Percentiles rank a stretch among this genome's conserved stretches.
Conservation (phyloP, 371 early-diverging fungal species). For the Syncephalastrum sp. region DNA sequence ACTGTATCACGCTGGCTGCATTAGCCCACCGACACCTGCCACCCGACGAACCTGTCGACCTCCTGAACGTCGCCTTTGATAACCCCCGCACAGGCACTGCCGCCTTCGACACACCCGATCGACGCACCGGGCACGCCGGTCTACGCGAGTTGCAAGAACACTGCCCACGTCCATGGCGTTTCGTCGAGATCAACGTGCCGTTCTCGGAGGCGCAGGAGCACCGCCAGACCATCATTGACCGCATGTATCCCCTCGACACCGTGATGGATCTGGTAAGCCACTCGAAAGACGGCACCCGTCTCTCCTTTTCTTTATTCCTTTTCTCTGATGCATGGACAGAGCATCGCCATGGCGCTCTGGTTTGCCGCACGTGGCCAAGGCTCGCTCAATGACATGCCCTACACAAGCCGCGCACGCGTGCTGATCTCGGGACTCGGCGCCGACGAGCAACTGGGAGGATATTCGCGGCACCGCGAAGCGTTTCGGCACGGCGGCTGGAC, state of each 20-base stretch:
- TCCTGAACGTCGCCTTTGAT: constrained; percentile 96
- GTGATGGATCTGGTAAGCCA: constrained; percentile 86
- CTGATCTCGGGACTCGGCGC: constrained; percentile 94
- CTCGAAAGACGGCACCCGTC: not conserved
- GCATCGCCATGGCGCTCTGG: constrained; percentile 96
- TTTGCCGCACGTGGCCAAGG: constrained; percentile 86
- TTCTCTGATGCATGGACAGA: constrained; percentile 37
- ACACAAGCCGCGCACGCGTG: constrained; percentile 71
- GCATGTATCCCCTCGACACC: constrained; percentile 83
- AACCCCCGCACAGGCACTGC: constrained; percentile 69
- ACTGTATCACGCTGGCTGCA: constrained; percentile 86
- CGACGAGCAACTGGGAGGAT: constrained; percentile 94
- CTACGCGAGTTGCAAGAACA: constrained; percentile 29
- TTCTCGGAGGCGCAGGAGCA: constrained; percentile 64
- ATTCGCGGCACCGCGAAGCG: constrained; percentile 82
- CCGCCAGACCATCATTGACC: constrained; percentile 58
- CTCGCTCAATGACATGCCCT: constrained; percentile 29
- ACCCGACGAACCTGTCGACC: constrained; percentile 74
- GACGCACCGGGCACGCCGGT: constrained; percentile 74
- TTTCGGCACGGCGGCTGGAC: constrained; percentile 67
- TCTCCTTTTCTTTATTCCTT: not conserved
- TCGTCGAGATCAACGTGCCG: constrained; percentile 88
- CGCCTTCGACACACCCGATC: constrained; percentile 86
- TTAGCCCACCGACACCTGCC: constrained; percentile 74
- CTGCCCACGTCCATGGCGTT: constrained; percentile 63